Evolutionary conservation across 139 green algal species (phyloP).

Genomic region (Coccomyxa sp.): DNA sequence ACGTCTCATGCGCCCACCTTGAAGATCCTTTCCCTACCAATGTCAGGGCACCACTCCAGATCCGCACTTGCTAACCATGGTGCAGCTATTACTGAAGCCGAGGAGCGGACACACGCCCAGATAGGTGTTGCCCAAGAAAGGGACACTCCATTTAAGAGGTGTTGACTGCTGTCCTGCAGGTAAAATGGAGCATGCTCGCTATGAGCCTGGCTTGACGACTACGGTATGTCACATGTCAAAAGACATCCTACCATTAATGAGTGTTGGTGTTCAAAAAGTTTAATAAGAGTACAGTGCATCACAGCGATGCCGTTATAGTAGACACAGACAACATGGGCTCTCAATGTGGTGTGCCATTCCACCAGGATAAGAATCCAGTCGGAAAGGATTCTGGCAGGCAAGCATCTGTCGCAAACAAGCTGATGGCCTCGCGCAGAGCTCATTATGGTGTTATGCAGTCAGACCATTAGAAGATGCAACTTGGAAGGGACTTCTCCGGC

Average conservation of each 20-base stretch:
- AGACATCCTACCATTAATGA: too few species aligned
- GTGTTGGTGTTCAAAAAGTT: too few species aligned
- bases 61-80: neutral
- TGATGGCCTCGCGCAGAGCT: neutral
- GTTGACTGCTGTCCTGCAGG: too few species aligned
- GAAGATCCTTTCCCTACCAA: too few species aligned
- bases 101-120: neutral
- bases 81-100: neutral
- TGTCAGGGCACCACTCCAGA: neutral
- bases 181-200: neutral
- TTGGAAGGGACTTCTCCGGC: neutral
- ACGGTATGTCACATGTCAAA: too few species aligned
- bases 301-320: too few species aligned
- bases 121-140: neutral
- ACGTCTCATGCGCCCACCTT: too few species aligned
- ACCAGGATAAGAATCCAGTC: too few species aligned
- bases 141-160: neutral
- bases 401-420: neutral
- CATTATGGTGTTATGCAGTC: neutral
- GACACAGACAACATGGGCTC: too few species aligned
- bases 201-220: neutral
- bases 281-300: too few species aligned
- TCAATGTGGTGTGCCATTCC: too few species aligned
- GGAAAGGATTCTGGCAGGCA: neutral
- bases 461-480: neutral